Percentiles rank a stretch among this genome's conserved stretches.
phyloP scores from a whole-genome alignment of 2,329 filamentous ascomycete species.

The Cladosporium sp. region DNA sequence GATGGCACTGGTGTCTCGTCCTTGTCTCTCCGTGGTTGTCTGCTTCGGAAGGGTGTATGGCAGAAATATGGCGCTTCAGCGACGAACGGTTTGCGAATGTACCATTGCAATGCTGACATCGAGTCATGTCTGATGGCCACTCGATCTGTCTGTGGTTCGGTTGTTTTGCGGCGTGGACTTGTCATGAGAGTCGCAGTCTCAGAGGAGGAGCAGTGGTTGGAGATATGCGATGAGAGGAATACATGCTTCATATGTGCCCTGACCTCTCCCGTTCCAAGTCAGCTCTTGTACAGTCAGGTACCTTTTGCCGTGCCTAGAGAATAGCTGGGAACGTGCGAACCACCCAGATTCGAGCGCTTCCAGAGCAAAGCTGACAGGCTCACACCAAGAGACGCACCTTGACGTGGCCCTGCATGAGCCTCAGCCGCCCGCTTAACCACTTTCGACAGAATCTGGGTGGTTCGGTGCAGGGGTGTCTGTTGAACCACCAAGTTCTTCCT shows the following conservation, averaged over 20 bases:
- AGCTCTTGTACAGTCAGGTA: background rate
- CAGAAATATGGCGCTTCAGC: background rate
- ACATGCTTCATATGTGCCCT: background rate
- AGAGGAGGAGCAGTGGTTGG: too few species aligned
- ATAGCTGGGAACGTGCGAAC: background rate
- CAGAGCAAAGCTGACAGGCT: background rate
- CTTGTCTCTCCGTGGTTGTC: background rate
- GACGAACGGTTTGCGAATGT: background rate
- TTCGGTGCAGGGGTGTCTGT: background rate
- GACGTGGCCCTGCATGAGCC: background rate
- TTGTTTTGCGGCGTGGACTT: too few species aligned
- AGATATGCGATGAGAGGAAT: background rate
- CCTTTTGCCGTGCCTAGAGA: background rate
- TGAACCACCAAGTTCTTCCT: background rate
- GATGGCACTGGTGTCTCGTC: background rate
- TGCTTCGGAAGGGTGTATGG: background rate
- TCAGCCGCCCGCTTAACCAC: background rate
- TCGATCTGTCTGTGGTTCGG: background rate
- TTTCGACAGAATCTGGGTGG: background rate
- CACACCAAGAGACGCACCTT: background rate
- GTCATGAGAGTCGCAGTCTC: too few species aligned
- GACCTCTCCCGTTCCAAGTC: background rate
- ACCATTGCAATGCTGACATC: background rate
- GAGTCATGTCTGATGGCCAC: background rate
- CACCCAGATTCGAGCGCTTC: background rate